These are phyloP conservation scores for Nigrospora oryzae DNA, from an alignment of 2,329 filamentous ascomycete genomes.

Conservation along the genomic window DNA sequence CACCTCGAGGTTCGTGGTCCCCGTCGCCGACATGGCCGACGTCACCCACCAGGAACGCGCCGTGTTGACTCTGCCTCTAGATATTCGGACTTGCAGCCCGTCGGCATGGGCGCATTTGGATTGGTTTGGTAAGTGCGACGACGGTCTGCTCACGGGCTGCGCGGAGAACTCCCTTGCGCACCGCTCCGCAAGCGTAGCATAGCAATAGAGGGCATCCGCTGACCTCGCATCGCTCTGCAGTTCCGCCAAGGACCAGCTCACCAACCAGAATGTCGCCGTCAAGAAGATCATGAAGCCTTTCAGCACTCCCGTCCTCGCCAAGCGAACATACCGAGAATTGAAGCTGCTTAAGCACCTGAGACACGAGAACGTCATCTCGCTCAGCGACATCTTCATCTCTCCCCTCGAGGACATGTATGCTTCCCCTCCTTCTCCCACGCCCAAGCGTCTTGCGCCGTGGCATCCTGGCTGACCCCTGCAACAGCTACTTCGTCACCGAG, in stretches of 20 bases:
- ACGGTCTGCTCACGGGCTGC: neutral
- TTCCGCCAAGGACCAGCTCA: constrained; percentile 96
- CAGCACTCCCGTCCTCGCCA: constrained; percentile 96
- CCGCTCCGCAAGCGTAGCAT: neutral
- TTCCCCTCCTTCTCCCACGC: neutral
- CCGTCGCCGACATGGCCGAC: neutral
- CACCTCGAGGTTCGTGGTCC: constrained; percentile 68
- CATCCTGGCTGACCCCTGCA: constrained; percentile 3
- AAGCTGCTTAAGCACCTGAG: constrained; percentile 94
- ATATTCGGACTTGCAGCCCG: constrained; percentile 95
- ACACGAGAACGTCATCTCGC: constrained; percentile 97
- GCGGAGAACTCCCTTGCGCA: neutral
- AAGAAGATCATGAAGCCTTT: constrained; percentile 99
- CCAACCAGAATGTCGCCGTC: constrained; percentile 90
- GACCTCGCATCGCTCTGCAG: constrained; percentile 33
- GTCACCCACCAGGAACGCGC: neutral
- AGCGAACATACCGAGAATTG: constrained; percentile 94
- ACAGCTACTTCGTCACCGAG: constrained; percentile 95
- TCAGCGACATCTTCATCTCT: constrained; percentile 99
- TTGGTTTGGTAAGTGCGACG: constrained; percentile 72
- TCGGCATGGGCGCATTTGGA: constrained; percentile 98
- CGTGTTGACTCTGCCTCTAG: constrained; percentile 32
- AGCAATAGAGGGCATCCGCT: constrained; percentile 5
- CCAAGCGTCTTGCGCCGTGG: neutral
- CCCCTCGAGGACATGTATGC: constrained; percentile 94